Evolutionary conservation across 73 alveolate species (phyloP), one percentile per base, ranked within the genome.

Genomic region (Paramecium tetraurelia): DNA sequence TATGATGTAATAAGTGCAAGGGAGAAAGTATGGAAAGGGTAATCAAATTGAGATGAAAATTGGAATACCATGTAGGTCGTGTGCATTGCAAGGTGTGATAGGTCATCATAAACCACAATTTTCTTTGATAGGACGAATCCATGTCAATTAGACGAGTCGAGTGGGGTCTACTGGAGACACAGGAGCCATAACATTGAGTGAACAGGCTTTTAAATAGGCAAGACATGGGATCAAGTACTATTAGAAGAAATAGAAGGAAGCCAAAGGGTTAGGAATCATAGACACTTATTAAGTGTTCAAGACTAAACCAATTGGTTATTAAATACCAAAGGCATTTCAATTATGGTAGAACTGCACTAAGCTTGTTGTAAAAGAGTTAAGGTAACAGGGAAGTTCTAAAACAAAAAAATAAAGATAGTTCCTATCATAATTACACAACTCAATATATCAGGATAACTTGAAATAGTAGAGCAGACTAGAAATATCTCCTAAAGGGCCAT

Each of bases 61-160:
- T 8, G 99, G 99, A 24, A 97, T 98, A 41, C 99, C 99, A 98
- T 93, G 96, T 95, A 72, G 99, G 99, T 29, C 94, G 97, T 59
- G 99, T 98, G n/a, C 5, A 97, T 98, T 76, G 97, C 99, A 8
- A 8, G 99, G 99, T 7, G 99, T 98, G 22, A 98, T 98, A 3
- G 99, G 99, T 1, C 96, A 98, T 43, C 99, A 96, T 76, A 98
- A 98, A 70, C 99, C 99, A 4, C 94, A 98, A 92, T 98, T 98
- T 95, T 95, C 99, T 4, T 93, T 98, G 38, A 96, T 98, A 36
- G 99, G 99, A n/a, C n/a, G 11, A 99, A 97, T 89, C 95, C 99
- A n/a, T 9, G 99, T 97, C 9, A 97, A 97, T 89, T 95, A 97
- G 18, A 97, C 99, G 11, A 92, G 98, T 53, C 93, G 99, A 92